Evolutionary conservation across 2,329 filamentous ascomycete species (phyloP), one percentile per base, ranked within the genome.

Genomic region (Colletotrichum viniferum): DNA sequence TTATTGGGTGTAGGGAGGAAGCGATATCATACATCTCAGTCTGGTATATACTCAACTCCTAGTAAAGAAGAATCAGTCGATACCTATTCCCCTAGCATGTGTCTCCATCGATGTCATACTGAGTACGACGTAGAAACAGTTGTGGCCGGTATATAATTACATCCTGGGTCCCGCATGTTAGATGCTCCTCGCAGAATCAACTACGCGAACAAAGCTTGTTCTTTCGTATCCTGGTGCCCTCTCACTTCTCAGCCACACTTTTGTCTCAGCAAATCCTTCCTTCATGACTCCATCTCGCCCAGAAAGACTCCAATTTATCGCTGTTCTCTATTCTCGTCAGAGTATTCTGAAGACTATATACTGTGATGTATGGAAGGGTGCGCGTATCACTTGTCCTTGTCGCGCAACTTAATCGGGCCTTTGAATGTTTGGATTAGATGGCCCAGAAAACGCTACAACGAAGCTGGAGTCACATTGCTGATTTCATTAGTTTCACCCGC

Each of bases 201-300:
- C 9, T n/a, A 48, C 10, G 5, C 43, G 1, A 7, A 21, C 0
- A 2, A 12, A 13, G n/a, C n/a, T 13, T 21, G 18, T 21, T 21
- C 43, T 52, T 7, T 7, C 2, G 43, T 52, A 2, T 4, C 0
- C 10, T 52, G 10, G n/a, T 21, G n/a, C n/a, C 2, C 43, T 21
- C 10, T 52, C 43, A 21, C 43, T 13, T 13, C 10, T 13, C 43
- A n/a, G 43, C 0, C n/a, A 48, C n/a, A 5, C 3, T 10, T 4
- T 6, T 5, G 2, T 21, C 16, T 16, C 18, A 48, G 7, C 3
- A 48, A 4, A 48, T 48, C 3, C 8, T 43, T 6, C 5, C 8
- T 8, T n/a, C 21, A 13, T 12, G 0, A n/a, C n/a, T 21, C 10
- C 10, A 1, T 48, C 16, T 21, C 16, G 5, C 8, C 6, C 0